These are phyloP conservation scores for Aspergillus pseudoviridinutans DNA, from an alignment of 2,329 filamentous ascomycete species.

Conservation along the genomic window DNA sequence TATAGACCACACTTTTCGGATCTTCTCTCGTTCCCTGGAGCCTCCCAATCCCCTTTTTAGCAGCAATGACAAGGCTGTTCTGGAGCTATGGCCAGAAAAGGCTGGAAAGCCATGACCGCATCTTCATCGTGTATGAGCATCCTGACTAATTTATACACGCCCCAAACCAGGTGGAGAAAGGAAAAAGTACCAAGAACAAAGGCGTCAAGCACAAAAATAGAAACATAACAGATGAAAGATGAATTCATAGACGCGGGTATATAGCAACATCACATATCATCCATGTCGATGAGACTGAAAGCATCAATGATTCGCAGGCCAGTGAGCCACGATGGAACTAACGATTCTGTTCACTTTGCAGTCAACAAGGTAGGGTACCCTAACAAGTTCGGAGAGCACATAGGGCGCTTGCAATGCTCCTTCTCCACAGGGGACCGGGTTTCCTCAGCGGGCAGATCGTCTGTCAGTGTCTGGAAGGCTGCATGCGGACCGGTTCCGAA, in stretches of 20 bases:
- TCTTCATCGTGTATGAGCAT: background rate
- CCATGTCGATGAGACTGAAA: constrained; percentile 1
- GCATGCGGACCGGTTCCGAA: background rate
- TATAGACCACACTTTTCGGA: background rate
- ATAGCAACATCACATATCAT: constrained; percentile 15
- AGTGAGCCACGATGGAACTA: background rate
- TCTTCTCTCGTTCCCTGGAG: background rate
- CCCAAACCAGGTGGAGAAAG: constrained; percentile 5
- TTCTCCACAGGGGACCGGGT: background rate
- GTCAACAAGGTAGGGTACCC: background rate
- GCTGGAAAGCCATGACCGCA: background rate
- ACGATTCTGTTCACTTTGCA: background rate
- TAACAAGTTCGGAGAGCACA: background rate
- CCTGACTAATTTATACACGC: background rate
- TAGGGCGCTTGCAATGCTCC: background rate
- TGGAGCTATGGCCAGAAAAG: background rate
- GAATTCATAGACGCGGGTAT: constrained; percentile 16
- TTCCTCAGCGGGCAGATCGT: background rate
- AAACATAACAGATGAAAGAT: constrained; percentile 2
- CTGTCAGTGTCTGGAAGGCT: background rate
- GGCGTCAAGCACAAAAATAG: constrained; percentile 5
- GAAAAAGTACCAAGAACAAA: constrained; percentile 6
- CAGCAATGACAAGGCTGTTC: background rate
- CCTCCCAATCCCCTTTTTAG: background rate
- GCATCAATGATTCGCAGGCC: background rate